Conservation (phyloP, 805 yeast genomes). For the Pichia nakasei region DNA sequence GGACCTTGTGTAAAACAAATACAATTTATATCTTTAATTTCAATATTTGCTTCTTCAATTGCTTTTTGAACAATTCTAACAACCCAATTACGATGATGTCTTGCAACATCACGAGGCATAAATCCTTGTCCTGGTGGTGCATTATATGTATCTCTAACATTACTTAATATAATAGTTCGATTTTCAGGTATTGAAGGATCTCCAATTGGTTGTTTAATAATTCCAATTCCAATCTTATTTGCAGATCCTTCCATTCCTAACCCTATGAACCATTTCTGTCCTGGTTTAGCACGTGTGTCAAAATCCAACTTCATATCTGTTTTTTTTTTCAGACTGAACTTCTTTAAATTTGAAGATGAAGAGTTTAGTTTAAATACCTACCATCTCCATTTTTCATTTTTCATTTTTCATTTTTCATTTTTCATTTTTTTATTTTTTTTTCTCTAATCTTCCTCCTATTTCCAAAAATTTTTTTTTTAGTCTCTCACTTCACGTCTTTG, state of each 20-base stretch:
- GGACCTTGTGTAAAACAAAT: conserved; percentile 97
- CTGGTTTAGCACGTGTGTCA: conserved; percentile 34
- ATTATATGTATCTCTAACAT: conserved; percentile 87
- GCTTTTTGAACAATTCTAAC: conserved; percentile 67
- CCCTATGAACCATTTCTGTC: conserved; percentile 51
- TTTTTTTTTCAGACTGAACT: too few relatives aligned
- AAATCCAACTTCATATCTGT: conserved; percentile 20
- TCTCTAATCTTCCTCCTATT: too few relatives aligned
- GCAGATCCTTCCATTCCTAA: conserved; percentile 97
- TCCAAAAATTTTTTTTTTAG: too few relatives aligned
- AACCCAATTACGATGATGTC: conserved; percentile 95
- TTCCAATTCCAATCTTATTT: conserved; percentile 90
- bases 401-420: too few relatives aligned
- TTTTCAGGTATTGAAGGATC: conserved; percentile 40
- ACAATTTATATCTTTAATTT: conserved; percentile 49
- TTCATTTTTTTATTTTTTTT: too few relatives aligned
- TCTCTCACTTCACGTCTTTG: too few relatives aligned
- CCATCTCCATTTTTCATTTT: too few relatives aligned
- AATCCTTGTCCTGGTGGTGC: conserved; percentile 99
- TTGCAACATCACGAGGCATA: conserved; percentile 90
- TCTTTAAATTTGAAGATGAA: too few relatives aligned
- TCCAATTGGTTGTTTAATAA: conserved; percentile 67
- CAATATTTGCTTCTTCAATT: conserved; percentile 48
- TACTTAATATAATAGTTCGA: conserved; percentile 66
- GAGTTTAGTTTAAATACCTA: too few relatives aligned